phyloP scores from a whole-genome alignment of 106 monocot genomes.

The Dendrobium nobile region DNA sequence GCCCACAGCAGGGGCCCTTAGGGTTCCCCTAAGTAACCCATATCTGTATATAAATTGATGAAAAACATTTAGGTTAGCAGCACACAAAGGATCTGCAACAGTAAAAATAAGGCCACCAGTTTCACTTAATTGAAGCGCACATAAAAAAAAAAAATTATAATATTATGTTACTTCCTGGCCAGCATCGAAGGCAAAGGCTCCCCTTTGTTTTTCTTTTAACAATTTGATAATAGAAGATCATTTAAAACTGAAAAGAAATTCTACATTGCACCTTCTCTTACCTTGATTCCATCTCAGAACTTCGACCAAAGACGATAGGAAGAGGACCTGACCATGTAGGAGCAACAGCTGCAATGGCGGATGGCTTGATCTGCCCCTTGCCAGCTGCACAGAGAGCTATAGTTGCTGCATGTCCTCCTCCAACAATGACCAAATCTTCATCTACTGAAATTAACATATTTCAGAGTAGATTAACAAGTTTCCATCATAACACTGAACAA shows the following conservation, averaged over 20 bases:
- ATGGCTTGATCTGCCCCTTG: slow-evolving; percentile 56
- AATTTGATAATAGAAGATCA: too few relatives aligned
- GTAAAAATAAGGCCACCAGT: too few relatives aligned
- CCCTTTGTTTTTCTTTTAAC: too few relatives aligned
- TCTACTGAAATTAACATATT: slow-evolving; percentile 24
- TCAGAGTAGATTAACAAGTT: not conserved
- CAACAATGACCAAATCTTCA: slow-evolving; percentile 56
- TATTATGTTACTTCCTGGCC: too few relatives aligned
- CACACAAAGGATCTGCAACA: not conserved
- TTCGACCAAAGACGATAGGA: slow-evolving; percentile 91
- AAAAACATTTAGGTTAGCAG: not conserved
- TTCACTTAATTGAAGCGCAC: too few relatives aligned
- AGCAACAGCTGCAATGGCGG: slow-evolving; percentile 79
- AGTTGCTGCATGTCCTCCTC: slow-evolving; percentile 93
- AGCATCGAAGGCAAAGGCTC: too few relatives aligned
- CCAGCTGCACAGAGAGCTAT: slow-evolving; percentile 67
- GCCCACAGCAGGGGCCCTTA: slow-evolving; percentile 82
- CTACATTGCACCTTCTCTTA: slow-evolving; percentile 8
- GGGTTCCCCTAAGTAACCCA: slow-evolving; percentile 76
- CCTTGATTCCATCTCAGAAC: slow-evolving; percentile 88
- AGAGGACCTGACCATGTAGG: slow-evolving; percentile 98
- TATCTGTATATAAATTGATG: slow-evolving; percentile 41
- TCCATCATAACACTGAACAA: not conserved
- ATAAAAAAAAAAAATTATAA: too few relatives aligned
- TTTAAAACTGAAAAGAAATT: not conserved